Evolutionary conservation across 768 basidiomycete genomes (phyloP), one percentile per base, ranked within the genome.

Genomic region (Floccularia luteovirens): DNA sequence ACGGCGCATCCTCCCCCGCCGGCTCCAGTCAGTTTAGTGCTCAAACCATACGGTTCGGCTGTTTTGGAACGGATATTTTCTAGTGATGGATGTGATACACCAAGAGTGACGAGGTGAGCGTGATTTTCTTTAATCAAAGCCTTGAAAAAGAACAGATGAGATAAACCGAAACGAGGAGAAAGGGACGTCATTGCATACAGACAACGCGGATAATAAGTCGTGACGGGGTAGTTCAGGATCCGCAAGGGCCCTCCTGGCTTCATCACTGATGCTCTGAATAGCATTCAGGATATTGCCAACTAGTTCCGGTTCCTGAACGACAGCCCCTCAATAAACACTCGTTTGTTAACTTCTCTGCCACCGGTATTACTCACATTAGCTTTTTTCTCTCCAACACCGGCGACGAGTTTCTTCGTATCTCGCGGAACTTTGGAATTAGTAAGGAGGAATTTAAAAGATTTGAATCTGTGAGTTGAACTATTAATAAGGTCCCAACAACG

Each of bases 1-100:
- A 98, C 90, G 3, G 92, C 83, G 55, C 96, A 98, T n/a, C 96
- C 96, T 19, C 96, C 96, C 28, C 96, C 96, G 22, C 96, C 96
- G 5, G 96, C 94, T 30, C 96, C 96, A 5, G 96, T 99, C 42
- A 99, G 64, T 66, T 97, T 96, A n/a, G 91, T 92, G 51, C 79
- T 79, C 35, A 98, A 67, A 7, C 64, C 62, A 62, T 82, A 86
- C 5, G 81, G 82, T 45, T 65, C 54, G 7, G 71, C 68, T 0
- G 91, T 89, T 48, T 73, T 79, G n/a, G 69, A 61, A 40, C 80
- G 76, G 48, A 97, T 91, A 16, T 69, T 63, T 60, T 99, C 96
- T 42, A 99, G 63, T 1, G 82, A 64, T 8, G 90, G 79, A 59
- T 99, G 96, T 2, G 93, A 96, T 23, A 98, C 96, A 10, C 83